Evolutionary conservation across 2,329 filamentous ascomycete genomes (phyloP), one percentile per base, ranked within the genome.

Genomic region (Fusarium anguioides): DNA sequence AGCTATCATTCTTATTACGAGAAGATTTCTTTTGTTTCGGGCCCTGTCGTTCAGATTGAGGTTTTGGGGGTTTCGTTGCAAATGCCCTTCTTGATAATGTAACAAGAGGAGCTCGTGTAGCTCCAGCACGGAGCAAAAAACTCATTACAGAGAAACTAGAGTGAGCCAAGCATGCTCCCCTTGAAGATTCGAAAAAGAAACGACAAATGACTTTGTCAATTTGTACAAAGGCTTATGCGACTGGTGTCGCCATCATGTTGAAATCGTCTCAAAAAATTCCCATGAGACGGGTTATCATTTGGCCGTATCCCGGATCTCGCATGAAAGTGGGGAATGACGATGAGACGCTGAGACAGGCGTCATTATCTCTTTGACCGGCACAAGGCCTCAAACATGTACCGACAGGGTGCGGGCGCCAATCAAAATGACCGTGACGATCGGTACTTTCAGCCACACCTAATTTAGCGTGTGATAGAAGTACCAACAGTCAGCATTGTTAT

Each of bases 131-230:
- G 62, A 72, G 65, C 64, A 74, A 42, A 56, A 71, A 60, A 61
- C 70, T 77, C 77, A 78, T 78, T 62, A 64, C 72, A 50, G 63
- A 47, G 24, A 66, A 26, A 35, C 45, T 23, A n/a, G 4, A 26
- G 31, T 50, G 20, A 47, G 24, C 24, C 31, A 36, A 60, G 46
- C 72, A 74, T 74, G 59, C 60, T 72, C 60, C 40, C 39, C 29
- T 21, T 4, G 4, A 33, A 39, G 23, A 27, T 50, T 27, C 31
- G 10, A 40, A 46, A 47, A 56, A 42, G 21, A 54, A 59, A 41
- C 21, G n/a, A 36, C 14, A 63, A 53, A 47, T 51, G 31, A 15
- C 40, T 27, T 41, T 47, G 45, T 33, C 36, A 60, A 40, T 48
- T 45, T 50, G 29, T 31, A 49, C 41, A 7, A 50, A 11, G 17